Evolutionary conservation across 2,329 filamentous ascomycete genomes (phyloP).

Genomic region (Fusarium equiseti): DNA sequence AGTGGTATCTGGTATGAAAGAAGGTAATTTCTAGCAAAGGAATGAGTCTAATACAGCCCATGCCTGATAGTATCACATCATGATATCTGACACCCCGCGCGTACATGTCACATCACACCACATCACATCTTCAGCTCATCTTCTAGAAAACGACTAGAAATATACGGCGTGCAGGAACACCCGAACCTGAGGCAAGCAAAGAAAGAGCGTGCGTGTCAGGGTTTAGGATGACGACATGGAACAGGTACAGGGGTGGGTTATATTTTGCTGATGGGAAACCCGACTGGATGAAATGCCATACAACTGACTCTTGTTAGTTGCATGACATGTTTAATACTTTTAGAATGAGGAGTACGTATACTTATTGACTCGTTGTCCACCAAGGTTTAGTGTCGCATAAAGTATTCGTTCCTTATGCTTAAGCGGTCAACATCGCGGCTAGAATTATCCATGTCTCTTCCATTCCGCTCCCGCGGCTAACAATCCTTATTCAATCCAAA

Average conservation of each 20-base stretch:
- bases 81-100: slow-evolving; percentile 8
- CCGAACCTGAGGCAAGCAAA: slow-evolving; percentile 13
- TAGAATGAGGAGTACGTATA: neutral
- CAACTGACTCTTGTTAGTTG: slow-evolving; percentile 21
- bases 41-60: slow-evolving; percentile 30
- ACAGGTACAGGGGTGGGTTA: slow-evolving; percentile 25
- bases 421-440: neutral
- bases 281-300: slow-evolving; percentile 4
- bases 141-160: slow-evolving; percentile 47
- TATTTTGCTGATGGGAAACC: slow-evolving; percentile 8
- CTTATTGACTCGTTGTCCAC: neutral
- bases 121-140: neutral
- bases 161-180: neutral
- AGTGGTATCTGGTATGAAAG: neutral
- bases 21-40: slow-evolving; percentile 13
- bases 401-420: neutral
- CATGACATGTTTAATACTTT: slow-evolving; percentile 3
- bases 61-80: slow-evolving; percentile 11
- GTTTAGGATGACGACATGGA: slow-evolving; percentile 32
- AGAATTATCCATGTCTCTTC: slow-evolving; percentile 6
- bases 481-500: slow-evolving; percentile 3
- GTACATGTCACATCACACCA: neutral
- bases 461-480: slow-evolving; percentile 1
- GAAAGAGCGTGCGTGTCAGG: slow-evolving; percentile 10
- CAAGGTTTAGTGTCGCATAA: neutral